phyloP scores from a whole-genome alignment of 2,329 filamentous ascomycete species.

The Dactylellina drechsleri region DNA sequence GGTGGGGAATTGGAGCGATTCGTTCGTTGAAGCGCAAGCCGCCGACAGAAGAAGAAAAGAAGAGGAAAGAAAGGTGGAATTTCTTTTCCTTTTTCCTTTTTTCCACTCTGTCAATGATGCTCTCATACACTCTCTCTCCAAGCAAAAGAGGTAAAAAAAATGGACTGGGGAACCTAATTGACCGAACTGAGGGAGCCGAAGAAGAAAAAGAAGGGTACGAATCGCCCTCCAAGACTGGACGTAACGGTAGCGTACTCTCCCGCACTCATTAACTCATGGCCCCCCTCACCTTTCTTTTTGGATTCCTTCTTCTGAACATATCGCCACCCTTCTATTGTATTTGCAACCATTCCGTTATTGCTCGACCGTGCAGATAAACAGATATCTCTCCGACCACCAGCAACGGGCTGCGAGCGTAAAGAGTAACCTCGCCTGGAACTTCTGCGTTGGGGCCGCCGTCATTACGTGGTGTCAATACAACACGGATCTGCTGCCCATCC shows the following conservation, averaged over 20 bases:
- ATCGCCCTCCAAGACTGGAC: slow-evolving; percentile 21
- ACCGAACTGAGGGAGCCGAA: neutral
- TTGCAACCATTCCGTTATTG: neutral
- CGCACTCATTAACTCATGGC: slow-evolving; percentile 49
- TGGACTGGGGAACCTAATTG: slow-evolving; percentile 17
- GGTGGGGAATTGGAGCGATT: slow-evolving; percentile 54
- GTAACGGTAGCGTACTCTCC: slow-evolving; percentile 39
- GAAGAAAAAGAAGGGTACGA: slow-evolving; percentile 20
- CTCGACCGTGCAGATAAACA: neutral
- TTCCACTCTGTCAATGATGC: neutral
- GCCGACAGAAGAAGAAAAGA: slow-evolving; percentile 54
- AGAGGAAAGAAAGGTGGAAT: neutral
- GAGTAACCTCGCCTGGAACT: slow-evolving; percentile 42
- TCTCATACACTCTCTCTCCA: neutral
- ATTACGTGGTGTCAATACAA: slow-evolving; percentile 45
- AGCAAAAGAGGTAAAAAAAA: neutral
- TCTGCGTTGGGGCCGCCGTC: slow-evolving; percentile 28
- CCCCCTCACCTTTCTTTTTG: slow-evolving; percentile 28
- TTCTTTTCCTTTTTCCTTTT: slow-evolving; percentile 28
- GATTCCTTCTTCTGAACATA: slow-evolving; percentile 6
- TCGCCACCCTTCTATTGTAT: neutral
- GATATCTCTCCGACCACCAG: slow-evolving; percentile 41
- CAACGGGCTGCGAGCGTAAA: slow-evolving; percentile 18
- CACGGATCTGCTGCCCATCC: neutral
- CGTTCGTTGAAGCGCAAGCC: slow-evolving; percentile 53